A percentile compares a stretch with the other conserved stretches of the same genome.
Evolutionary conservation across 306 rosid genomes (phyloP).

Genomic region (Fragaria ananassa): DNA sequence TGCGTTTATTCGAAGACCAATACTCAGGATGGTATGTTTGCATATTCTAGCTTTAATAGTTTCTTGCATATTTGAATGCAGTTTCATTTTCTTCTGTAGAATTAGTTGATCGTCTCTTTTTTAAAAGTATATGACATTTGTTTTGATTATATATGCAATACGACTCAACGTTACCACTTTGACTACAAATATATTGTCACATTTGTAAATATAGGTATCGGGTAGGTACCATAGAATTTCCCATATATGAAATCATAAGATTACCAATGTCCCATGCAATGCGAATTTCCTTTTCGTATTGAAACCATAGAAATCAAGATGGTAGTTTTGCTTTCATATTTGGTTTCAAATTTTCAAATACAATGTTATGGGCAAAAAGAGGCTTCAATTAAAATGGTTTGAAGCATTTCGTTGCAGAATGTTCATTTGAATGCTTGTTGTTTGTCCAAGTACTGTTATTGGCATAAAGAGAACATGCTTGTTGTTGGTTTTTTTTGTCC

Average conservation of each 20-base stretch:
- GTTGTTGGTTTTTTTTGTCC: background rate
- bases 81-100: background rate
- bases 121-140: background rate
- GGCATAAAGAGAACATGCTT: background rate
- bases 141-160: background rate
- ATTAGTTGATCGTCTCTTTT: background rate
- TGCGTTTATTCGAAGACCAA: conserved; percentile 32
- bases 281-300: background rate
- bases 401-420: background rate
- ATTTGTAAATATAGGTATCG: no score
- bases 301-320: background rate
- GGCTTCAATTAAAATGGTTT: background rate
- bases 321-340: background rate
- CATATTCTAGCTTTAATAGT: background rate
- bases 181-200: no score
- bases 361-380: background rate
- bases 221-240: no score
- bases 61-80: background rate
- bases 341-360: background rate
- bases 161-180: no score
- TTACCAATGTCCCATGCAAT: background rate
- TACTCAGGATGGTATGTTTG: conserved; percentile 37
- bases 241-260: background rate
- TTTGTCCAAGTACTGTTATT: background rate
- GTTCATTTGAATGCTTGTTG: conserved; percentile 1